Conservation (phyloP, 768 basidiomycete genomes). For the Psilocybe tampanensis region DNA sequence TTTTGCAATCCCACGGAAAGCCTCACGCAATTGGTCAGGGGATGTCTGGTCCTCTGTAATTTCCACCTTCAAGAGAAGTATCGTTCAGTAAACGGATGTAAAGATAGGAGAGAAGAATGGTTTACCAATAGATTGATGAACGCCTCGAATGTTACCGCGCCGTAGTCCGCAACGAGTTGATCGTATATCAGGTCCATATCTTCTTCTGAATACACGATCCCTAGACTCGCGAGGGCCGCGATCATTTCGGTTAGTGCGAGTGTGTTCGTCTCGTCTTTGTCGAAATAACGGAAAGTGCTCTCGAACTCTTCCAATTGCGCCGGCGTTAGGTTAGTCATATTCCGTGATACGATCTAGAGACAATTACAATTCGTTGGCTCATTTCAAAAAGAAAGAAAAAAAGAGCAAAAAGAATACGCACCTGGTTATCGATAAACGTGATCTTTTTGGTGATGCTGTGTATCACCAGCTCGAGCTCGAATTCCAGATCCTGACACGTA, state of each 20-base stretch:
- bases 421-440: conserved; percentile 97
- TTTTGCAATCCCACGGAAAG: conserved; percentile 89
- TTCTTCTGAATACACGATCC: conserved; percentile 91
- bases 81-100: not conserved
- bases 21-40: conserved; percentile 86
- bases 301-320: conserved; percentile 97
- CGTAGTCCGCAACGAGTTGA: conserved; percentile 78
- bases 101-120: not conserved
- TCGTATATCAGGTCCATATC: conserved; percentile 86
- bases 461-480: conserved; percentile 82
- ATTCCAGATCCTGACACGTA: conserved; percentile 85
- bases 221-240: conserved; percentile 93
- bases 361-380: not conserved
- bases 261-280: conserved; percentile 90
- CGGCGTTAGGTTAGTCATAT: conserved; percentile 92
- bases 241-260: conserved; percentile 84
- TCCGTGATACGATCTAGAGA: conserved; percentile 85
- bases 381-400: not conserved
- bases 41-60: conserved; percentile 96
- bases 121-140: conserved; percentile 91
- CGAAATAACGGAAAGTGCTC: conserved; percentile 96
- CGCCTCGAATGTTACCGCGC: conserved; percentile 89
- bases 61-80: conserved; percentile 63
- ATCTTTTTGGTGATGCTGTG: conserved; percentile 87
- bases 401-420: conserved; percentile 26